Evolutionary conservation across 2,329 filamentous ascomycete species (phyloP).

Genomic region (Fusarium succisae): DNA sequence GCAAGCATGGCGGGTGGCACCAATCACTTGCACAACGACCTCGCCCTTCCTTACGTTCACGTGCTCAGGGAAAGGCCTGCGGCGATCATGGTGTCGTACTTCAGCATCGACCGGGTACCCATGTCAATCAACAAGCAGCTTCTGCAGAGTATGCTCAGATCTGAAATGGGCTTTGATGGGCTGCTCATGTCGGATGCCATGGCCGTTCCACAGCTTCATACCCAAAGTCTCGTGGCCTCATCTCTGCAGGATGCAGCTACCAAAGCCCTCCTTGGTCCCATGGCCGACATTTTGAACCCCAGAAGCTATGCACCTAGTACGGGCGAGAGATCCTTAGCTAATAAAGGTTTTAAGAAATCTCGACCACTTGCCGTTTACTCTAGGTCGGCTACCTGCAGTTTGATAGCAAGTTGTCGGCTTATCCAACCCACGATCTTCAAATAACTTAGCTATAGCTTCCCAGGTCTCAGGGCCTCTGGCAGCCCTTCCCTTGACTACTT

Average conservation of each 20-base stretch:
- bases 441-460: too few species aligned
- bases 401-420: too few species aligned
- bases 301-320: background rate
- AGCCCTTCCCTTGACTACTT: too few species aligned
- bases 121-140: background rate
- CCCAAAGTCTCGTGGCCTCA: background rate
- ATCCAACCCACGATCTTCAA: too few species aligned
- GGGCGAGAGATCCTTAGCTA: too few species aligned
- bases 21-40: background rate
- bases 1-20: background rate
- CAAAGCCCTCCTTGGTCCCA: background rate
- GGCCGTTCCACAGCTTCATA: background rate
- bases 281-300: background rate
- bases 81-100: background rate
- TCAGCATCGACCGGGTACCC: background rate
- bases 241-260: background rate
- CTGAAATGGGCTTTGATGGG: background rate
- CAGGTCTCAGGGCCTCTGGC: too few species aligned
- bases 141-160: background rate
- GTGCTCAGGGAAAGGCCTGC: background rate
- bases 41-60: background rate
- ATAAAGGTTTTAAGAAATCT: too few species aligned
- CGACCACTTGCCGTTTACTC: too few species aligned
- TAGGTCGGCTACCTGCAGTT: too few species aligned
- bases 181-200: background rate